Evolutionary conservation across 768 basidiomycete species (phyloP), one percentile per base, ranked within the genome.

Genomic region (Suillus discolor): DNA sequence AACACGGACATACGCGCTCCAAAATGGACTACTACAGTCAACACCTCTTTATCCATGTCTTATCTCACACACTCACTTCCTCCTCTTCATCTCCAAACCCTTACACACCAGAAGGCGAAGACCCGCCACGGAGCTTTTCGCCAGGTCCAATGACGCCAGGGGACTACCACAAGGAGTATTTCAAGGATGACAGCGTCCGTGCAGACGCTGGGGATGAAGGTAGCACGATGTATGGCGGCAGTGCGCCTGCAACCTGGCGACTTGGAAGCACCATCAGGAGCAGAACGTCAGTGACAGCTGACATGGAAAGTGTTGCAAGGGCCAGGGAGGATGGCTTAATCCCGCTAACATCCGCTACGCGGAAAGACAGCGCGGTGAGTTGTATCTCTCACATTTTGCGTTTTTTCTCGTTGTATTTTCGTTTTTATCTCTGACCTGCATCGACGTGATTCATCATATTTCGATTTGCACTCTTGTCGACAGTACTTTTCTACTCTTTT

Each of bases 1-100:
- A 83, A 41, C 80, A 84, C 42, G 78, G 80, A 23, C 82, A 84
- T 42, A 82, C 79, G 36, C 84, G 89, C 57, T 90, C 89, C 8
- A 89, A 91, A 75, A 84, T 83, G 13, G 90, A 92, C 71, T 92
- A 91, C 72, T 93, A 89, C 76, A 67, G 75, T 18, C 82, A 84
- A 65, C 91, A 92, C 70, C 83, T 93, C 25, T 93, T 92, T 78
- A 77, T 92, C 44, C 85, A 87, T 23, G 77, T 91, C 41, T 81
- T 93, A 28, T 85, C 85, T 67, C 91, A 93, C 71, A 81, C 87
- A 55, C 79, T 91, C 34, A 74, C 71, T 25, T 57, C 63, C 31
- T 57, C 63, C 31, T 57, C 44, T 11, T 38, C 44, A 5, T 61
- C 55, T 44, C 62, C 63, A 41, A 67, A 69, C 18, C 67, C 74